Conservation (phyloP, 495 filamentous ascomycete genomes). For the Stereocaulon alpinum region DNA sequence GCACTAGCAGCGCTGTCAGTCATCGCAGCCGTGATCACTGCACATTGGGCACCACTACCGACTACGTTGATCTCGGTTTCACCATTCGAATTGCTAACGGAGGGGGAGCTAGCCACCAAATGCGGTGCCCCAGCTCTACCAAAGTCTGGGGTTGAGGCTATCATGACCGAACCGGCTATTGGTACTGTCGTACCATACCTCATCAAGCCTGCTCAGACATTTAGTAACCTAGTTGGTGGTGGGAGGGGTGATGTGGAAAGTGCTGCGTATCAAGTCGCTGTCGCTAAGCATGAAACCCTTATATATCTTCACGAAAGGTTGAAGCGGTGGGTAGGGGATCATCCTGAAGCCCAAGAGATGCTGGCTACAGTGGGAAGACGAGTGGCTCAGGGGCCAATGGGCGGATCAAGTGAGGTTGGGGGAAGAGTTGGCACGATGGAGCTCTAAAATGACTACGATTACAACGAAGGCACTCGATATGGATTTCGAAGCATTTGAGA, state of each 20-base stretch:
- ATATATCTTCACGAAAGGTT: constrained; percentile 34
- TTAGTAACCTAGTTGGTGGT: constrained; percentile 48
- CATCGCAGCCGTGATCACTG: constrained; percentile 43
- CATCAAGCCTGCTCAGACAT: constrained; percentile 47
- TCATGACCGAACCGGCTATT: constrained; percentile 42
- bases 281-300: constrained; percentile 48
- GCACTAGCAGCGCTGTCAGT: constrained; percentile 46
- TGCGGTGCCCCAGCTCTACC: constrained; percentile 35
- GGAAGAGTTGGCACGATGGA: constrained; percentile 32
- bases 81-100: constrained; percentile 35
- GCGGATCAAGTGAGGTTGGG: constrained; percentile 27
- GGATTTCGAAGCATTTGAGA: too few relatives aligned
- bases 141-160: constrained; percentile 38
- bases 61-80: constrained; percentile 22
- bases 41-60: constrained; percentile 41
- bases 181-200: constrained; percentile 47
- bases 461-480: too few relatives aligned
- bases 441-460: constrained; percentile 20
- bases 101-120: constrained; percentile 29
- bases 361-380: constrained; percentile 34
- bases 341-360: constrained; percentile 36
- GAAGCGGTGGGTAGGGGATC: constrained; percentile 25
- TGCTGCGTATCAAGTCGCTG: constrained; percentile 49
- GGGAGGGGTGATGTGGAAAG: constrained; percentile 47
- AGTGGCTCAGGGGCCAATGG: constrained; percentile 36